Conservation (phyloP, 176 grass and related monocot genomes). For the Elaeis guineensis region DNA sequence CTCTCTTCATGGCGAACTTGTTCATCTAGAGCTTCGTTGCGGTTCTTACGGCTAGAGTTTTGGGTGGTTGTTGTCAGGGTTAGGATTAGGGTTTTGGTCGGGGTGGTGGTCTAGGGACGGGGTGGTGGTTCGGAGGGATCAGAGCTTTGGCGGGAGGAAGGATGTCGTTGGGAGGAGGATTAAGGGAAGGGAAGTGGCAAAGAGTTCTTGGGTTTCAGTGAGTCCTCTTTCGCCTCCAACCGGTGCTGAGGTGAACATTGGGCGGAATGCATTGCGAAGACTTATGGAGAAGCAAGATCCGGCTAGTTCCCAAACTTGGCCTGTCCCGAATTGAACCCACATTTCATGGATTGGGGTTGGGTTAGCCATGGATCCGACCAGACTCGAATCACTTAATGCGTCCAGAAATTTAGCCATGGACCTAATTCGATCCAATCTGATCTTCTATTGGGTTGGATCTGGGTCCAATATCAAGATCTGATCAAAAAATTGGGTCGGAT, state of each 20-base stretch:
- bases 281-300: conserved; percentile 13
- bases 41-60: conserved; percentile 21
- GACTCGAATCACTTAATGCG: too few relatives aligned
- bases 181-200: neutral
- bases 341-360: too few relatives aligned
- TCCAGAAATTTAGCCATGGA: too few relatives aligned
- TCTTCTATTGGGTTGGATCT: too few relatives aligned
- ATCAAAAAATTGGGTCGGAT: too few relatives aligned
- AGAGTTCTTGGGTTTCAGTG: conserved; percentile 9
- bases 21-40: conserved; percentile 40
- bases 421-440: too few relatives aligned
- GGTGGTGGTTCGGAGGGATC: conserved; percentile 37
- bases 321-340: too few relatives aligned
- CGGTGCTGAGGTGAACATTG: neutral
- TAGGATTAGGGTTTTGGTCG: conserved; percentile 15
- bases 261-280: neutral
- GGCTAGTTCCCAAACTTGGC: too few relatives aligned
- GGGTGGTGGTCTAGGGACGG: conserved; percentile 7
- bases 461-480: too few relatives aligned
- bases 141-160: conserved; percentile 58
- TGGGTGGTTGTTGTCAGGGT: conserved; percentile 13
- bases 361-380: too few relatives aligned
- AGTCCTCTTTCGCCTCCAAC: conserved; percentile 22
- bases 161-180: conserved; percentile 38
- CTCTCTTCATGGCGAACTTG: conserved; percentile 29